Conservation (phyloP, 306 rosid species). For the Vigna radiata region DNA sequence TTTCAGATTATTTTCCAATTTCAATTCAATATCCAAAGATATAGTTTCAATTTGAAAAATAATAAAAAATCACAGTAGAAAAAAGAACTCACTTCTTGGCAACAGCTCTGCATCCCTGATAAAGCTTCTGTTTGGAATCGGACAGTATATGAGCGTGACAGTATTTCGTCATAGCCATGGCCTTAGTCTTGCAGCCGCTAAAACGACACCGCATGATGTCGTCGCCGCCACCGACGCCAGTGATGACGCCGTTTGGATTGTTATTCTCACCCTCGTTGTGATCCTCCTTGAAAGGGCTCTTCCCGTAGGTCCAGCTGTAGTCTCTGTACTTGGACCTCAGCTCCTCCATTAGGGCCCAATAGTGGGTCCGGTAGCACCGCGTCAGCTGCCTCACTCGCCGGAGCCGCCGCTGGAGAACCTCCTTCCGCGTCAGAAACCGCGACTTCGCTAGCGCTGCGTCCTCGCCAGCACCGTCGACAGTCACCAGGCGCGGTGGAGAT, state of each 20-base stretch:
- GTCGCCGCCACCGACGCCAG: conserved; percentile 38
- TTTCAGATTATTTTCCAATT: neutral
- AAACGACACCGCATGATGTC: conserved; percentile 46
- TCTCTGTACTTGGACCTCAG: conserved; percentile 56
- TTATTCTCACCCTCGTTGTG: conserved; percentile 14
- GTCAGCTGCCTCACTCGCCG: conserved; percentile 45
- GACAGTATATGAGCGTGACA: conserved; percentile 52
- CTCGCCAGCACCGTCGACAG: neutral
- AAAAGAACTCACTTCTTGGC: conserved; percentile 43
- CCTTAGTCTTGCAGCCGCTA: conserved; percentile 50
- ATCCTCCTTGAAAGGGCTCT: conserved; percentile 62
- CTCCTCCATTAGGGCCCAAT: conserved; percentile 78
- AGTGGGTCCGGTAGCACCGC: conserved; percentile 47
- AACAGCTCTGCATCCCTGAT: conserved; percentile 39
- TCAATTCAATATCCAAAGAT: neutral
- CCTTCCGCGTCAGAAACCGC: conserved; percentile 35
- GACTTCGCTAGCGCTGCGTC: conserved; percentile 33
- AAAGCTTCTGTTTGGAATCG: conserved; percentile 54
- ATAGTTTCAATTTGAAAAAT: neutral
- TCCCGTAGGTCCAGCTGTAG: conserved; percentile 72
- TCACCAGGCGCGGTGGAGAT: neutral
- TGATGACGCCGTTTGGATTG: conserved; percentile 24
- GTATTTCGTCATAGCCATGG: conserved; percentile 54
- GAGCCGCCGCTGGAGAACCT: conserved; percentile 47
- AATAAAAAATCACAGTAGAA: neutral